Conservation (phyloP, 192 early-diverging fungal genomes). For the Dissophora globulifera region DNA sequence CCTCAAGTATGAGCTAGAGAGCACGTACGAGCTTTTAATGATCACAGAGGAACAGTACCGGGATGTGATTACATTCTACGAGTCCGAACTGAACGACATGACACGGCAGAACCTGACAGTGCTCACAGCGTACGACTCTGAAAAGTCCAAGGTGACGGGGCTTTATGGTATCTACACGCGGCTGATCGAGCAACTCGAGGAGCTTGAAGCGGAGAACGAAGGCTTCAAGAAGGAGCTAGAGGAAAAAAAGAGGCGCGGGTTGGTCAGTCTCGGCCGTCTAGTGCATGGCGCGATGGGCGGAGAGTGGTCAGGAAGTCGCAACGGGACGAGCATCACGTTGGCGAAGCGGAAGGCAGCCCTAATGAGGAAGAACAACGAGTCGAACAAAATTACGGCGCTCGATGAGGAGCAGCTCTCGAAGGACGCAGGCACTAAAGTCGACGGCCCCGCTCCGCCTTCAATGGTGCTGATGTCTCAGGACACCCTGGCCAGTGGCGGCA, state of each 20-base stretch:
- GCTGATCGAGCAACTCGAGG: slow-evolving; percentile 48
- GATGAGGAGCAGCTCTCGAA: slow-evolving; percentile 27
- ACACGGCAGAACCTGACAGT: slow-evolving; percentile 49
- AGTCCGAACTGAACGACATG: slow-evolving; percentile 50
- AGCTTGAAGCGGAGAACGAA: slow-evolving; percentile 55
- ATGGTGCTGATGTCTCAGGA: slow-evolving; percentile 32
- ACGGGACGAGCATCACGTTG: slow-evolving; percentile 23
- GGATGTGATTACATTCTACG: slow-evolving; percentile 52
- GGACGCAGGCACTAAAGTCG: neutral
- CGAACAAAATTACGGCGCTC: slow-evolving; percentile 6
- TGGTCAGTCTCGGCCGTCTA: slow-evolving; percentile 37
- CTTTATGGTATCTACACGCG: slow-evolving; percentile 50
- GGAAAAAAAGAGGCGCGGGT: slow-evolving; percentile 48
- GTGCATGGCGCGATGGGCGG: slow-evolving; percentile 49
- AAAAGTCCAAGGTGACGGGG: slow-evolving; percentile 50
- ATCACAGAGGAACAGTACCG: slow-evolving; percentile 54
- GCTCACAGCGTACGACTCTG: slow-evolving; percentile 46
- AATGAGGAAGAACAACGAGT: slow-evolving; percentile 3
- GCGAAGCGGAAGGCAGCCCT: slow-evolving; percentile 23
- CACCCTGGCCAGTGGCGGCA: neutral
- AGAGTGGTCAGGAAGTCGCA: slow-evolving; percentile 36
- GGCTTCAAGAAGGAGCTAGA: slow-evolving; percentile 48
- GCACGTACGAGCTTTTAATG: slow-evolving; percentile 62
- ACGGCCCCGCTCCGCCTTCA: slow-evolving; percentile 16
- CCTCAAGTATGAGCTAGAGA: slow-evolving; percentile 55